Base-by-base conservation (phyloP, 495 filamentous ascomycete genomes). In the Achaetomiella virescens region DNA sequence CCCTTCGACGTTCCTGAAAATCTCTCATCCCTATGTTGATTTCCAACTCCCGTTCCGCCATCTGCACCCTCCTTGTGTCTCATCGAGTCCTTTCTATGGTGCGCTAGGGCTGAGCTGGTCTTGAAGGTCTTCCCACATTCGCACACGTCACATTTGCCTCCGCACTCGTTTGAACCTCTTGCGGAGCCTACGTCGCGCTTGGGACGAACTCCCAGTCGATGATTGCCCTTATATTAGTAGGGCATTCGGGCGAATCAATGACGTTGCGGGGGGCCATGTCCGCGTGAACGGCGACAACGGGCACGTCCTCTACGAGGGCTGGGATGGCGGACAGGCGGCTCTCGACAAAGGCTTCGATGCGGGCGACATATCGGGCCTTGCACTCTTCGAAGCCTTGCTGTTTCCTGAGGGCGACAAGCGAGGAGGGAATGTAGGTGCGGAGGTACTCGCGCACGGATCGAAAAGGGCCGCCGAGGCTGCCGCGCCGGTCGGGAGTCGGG, bases 161-260 rank as follows among this genome's bases (percentile, higher is more conserved):
- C 27, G 2, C 44, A 3, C n/a, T n/a, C n/a, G n/a, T n/a, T n/a
- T n/a, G n/a, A n/a, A n/a, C n/a, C n/a, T n/a, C n/a, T n/a, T n/a
- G 40, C 17, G 40, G 11, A 6, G 40, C 17, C 18, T 21, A 65
- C n/a, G 62, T 52, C 18, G 52, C 52, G 29, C 50, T 51, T 18
- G 48, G 35, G n/a, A 54, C 43, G 43, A 65, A 63, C 53, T 65
- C 63, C 63, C 63, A 65, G 41, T 65, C 63, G 24, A 65, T 65
- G 42, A 65, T 17, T 1, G 63, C 60, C 33, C 15, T 38, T 14
- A 65, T 58, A 1, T 65, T 42, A 31, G 31, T 37, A 11, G 48
- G 60, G 12, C 27, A 25, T 9, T 62, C 35, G 35, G 35, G 31
- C 1, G 56, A 60, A 25, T 61, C 48, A 25, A 65, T 63, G 48